Percentiles rank a stretch among this genome's conserved stretches.
These are phyloP conservation scores for Daldinia grandis DNA, from an alignment of 495 filamentous ascomycete genomes.

Conservation along the genomic window DNA sequence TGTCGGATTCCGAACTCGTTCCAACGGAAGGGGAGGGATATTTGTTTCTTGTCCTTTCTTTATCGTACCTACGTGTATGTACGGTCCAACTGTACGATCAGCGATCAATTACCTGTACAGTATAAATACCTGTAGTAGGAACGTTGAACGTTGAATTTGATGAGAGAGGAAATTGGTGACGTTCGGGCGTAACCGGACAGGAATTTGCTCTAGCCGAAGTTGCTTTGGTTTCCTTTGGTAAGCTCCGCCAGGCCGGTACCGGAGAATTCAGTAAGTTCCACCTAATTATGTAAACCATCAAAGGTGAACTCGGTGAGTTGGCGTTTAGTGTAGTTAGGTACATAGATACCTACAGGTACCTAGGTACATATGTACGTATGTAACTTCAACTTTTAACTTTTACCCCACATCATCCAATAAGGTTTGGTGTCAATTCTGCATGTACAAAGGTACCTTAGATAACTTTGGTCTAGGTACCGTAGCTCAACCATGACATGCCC, in stretches of 20 bases:
- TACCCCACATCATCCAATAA: constrained; percentile 2
- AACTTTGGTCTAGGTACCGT: background rate
- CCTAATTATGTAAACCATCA: constrained; percentile 1
- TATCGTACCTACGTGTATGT: background rate
- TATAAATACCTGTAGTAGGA: too few relatives aligned
- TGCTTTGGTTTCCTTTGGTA: background rate
- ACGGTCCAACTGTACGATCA: background rate
- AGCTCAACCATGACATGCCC: background rate
- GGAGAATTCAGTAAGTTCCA: constrained; percentile 18
- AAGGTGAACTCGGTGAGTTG: background rate
- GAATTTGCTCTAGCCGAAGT: constrained; percentile 22
- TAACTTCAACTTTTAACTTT: background rate
- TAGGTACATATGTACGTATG: too few relatives aligned
- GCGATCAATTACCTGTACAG: background rate
- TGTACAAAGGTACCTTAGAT: constrained; percentile 5
- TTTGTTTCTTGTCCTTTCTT: background rate
- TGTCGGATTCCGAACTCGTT: constrained; percentile 42
- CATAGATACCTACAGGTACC: too few relatives aligned
- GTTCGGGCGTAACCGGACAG: constrained; percentile 27
- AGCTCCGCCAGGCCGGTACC: constrained; percentile 30
- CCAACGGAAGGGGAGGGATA: background rate
- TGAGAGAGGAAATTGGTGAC: background rate
- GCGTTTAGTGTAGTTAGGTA: background rate
- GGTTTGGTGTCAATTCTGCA: background rate
- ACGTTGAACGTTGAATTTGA: background rate